Percentiles rank a stretch among this genome's conserved stretches.
Conservation (phyloP, 192 early-diverging fungal genomes). For the Phlyctochytrium bullatum region DNA sequence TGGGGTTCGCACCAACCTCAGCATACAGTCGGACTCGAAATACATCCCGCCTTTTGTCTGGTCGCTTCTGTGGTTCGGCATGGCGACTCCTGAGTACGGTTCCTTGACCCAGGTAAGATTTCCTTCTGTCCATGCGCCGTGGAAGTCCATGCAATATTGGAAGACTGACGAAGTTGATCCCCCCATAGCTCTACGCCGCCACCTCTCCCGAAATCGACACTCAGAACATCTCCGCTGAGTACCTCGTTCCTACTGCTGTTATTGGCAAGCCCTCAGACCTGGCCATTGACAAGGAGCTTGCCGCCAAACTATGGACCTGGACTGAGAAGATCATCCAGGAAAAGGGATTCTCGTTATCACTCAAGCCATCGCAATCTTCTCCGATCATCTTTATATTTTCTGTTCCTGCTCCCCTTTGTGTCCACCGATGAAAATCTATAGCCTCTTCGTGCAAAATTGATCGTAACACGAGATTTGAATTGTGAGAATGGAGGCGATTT, state of each 20-base stretch:
- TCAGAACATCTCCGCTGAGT: constrained; percentile 17
- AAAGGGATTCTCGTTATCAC: constrained; percentile 11
- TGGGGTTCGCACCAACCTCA: constrained; percentile 13
- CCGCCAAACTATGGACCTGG: constrained; percentile 42
- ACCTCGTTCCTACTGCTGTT: constrained; percentile 37
- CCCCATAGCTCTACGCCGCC: constrained; percentile 17
- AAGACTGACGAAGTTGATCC: too few relatives aligned
- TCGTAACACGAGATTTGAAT: too few relatives aligned
- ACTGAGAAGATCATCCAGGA: constrained; percentile 24
- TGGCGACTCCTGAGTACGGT: neutral
- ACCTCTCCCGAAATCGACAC: constrained; percentile 9
- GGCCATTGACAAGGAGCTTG: constrained; percentile 28
- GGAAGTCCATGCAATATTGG: too few relatives aligned
- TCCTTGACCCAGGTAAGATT: neutral
- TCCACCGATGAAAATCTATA: too few relatives aligned
- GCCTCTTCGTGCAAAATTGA: too few relatives aligned
- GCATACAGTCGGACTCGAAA: neutral
- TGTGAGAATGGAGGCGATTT: too few relatives aligned
- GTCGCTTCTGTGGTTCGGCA: neutral
- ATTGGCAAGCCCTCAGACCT: constrained; percentile 13
- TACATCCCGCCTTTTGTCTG: neutral
- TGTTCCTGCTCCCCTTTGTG: too few relatives aligned
- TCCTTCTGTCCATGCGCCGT: too few relatives aligned
- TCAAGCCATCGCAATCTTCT: too few relatives aligned
- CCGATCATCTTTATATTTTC: too few relatives aligned